phyloP scores from a whole-genome alignment of 2,329 filamentous ascomycete genomes.

The Pezicula neosporulosa region DNA sequence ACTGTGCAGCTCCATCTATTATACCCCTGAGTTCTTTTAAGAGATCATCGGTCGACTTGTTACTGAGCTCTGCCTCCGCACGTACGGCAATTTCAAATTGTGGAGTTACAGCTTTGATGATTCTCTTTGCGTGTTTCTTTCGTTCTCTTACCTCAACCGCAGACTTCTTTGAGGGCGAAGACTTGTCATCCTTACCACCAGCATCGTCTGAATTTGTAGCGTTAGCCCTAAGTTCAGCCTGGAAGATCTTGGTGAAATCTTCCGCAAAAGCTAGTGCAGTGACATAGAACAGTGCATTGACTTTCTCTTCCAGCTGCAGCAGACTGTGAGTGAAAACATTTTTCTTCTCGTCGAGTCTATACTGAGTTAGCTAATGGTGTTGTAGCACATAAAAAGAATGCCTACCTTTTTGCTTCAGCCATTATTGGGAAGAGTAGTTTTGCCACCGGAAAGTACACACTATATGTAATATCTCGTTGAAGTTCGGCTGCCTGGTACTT shows the following conservation, averaged over 20 bases:
- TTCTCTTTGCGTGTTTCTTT: conserved; percentile 82
- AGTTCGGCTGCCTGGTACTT: conserved; percentile 76
- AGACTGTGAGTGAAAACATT: conserved; percentile 54
- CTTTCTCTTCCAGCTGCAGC: conserved; percentile 42
- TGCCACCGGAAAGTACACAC: conserved; percentile 86
- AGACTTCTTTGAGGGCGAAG: conserved; percentile 33
- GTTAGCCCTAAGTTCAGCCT: conserved; percentile 39
- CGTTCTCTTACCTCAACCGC: conserved; percentile 71
- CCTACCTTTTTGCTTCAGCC: conserved; percentile 78
- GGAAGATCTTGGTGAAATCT: conserved; percentile 53
- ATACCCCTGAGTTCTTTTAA: conserved; percentile 72
- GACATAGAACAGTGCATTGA: conserved; percentile 54
- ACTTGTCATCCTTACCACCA: conserved; percentile 26
- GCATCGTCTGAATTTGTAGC: conserved; percentile 14
- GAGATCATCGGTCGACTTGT: conserved; percentile 66
- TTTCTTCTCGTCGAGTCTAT: conserved; percentile 57
- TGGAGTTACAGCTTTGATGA: conserved; percentile 78
- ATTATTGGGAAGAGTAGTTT: conserved; percentile 74
- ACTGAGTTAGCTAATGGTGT: conserved; percentile 33
- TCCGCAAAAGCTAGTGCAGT: conserved; percentile 54
- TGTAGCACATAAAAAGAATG: conserved; percentile 21
- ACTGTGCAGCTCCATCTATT: conserved; percentile 64
- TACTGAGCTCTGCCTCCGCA: conserved; percentile 78
- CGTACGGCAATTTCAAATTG: conserved; percentile 71
- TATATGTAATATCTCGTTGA: conserved; percentile 77